Base-by-base conservation (phyloP, 257 asterid genomes). In the Przewalskia tangutica region DNA sequence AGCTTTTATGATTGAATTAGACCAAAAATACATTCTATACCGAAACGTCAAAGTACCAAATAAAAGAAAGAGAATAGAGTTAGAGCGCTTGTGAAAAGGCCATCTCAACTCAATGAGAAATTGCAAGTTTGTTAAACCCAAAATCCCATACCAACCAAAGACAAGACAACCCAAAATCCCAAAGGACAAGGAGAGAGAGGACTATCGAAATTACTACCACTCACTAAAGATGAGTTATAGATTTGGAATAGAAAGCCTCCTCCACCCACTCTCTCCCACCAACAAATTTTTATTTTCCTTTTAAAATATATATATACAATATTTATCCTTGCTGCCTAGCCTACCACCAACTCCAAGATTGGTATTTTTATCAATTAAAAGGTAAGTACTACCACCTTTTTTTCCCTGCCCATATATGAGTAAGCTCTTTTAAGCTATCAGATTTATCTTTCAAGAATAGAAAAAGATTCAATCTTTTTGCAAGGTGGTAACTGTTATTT, bases 211-310 rank as follows among this genome's bases (percentile, higher is more conserved):
- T 78, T 63, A 64, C 87, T 77, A 89, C 98, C 97, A 94, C 98
- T 91, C 94, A 77, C 88, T 93, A 2, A 82, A 58, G 98, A 95
- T 90, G 90, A 89, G 85, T 83, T 71, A 81, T 88, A 86, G 88
- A 90, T 88, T 88, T 80, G 77, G 91, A 84, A 81, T 83, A 85
- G 90, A 85, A 86, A 90, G 77, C 89, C 93, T 94, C 97, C 86
- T 88, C 97, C 97, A 94, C 95, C 94, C 94, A 90, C 92, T 85
- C 75, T 20, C 81, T 81, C 88, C 88, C 88, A 86, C 90, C 89
- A 83, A 85, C 83, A 83, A 62, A 81, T 85, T 32, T 80, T 53
- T 40, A 64, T 64, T 50, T 76, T 12, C 51, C 0, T 63, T 66
- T 16, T 59, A 2, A 13, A 51, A 11, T 3, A 12, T 51, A 51